Base-by-base conservation (phyloP, 2,329 filamentous ascomycete genomes). In the Gyromitra esculenta region DNA sequence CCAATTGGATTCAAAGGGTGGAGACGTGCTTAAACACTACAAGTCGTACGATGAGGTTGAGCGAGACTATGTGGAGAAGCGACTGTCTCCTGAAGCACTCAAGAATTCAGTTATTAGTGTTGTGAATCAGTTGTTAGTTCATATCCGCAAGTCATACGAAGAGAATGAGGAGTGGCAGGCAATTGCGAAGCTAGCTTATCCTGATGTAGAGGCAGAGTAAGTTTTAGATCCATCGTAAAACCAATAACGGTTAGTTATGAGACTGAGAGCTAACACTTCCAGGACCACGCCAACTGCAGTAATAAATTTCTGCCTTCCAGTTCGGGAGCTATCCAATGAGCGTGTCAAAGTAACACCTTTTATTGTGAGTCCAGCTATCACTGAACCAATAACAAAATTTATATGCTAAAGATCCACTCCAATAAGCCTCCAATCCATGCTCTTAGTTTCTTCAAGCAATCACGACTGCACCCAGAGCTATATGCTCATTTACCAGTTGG, bases 401-500 rank as follows among this genome's bases (percentile, higher is more conserved):
- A 31, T 31, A 31, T 31, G 25, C 25, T 31, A 31, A 31, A 2
- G 25, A 31, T 31, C 25, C 4, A 31, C 25, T 4, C 25, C 25
- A 31, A 31, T 31, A 31, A 31, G 25, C 25, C 25, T 4, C 25
- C 25, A 31, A 31, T 31, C 25, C 25, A 31, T 4, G 25, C 25
- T 3, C 25, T 31, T 31, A 31, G 25, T 4, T 31, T 31, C 25
- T 31, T 31, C 25, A 31, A 31, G 25, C 25, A 31, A 31, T 31
- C 25, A 15, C 13, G 25, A 31, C 25, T 31, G 9, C 59, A 76
- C 39, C 81, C 79, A 1, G 79, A 79, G 43, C 60, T 82, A 5
- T 81, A 76, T 43, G 70, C 76, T 1, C 76, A 82, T 62, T 77
- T 79, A 45, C 62, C 81, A 9, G 13, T 73, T 11, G 75, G 78